Evolutionary conservation across 257 asterid species (phyloP), one percentile per base, ranked within the genome.

Genomic region (Buddleja alternifolia): DNA sequence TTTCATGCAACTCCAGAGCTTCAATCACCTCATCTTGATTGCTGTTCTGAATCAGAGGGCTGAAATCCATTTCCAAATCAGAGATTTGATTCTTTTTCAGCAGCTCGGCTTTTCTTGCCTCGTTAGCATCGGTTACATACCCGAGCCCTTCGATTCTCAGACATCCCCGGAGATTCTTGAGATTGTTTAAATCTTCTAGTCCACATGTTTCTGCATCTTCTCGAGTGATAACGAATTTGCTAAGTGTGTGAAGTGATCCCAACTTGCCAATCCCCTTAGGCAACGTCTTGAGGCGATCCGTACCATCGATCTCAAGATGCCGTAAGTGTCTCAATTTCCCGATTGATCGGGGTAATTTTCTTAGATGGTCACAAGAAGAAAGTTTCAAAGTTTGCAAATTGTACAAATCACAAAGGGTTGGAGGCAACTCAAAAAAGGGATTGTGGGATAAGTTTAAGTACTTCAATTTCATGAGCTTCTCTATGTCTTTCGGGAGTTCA

Each of bases 141-240:
- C 96, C 94, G 6, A 89, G 65, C 53, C 96, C 96, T 78, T 84
- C 88, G 19, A 89, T 67, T 40, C 73, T 86, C 63, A 86, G 87
- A 32, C 69, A 69, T 8, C 94, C 90, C 3, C 67, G 74, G 17
- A 89, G 88, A n/a, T 73, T 73, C 73, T 86, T 83, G 16, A 89
- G 85, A 25, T 78, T 60, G 57, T 34, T 70, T 32, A 86, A 55
- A 36, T 83, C 96, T 48, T 73, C 84, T 6, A 86, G 53, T 9
- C 70, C 69, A 46, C 91, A 79, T 5, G 75, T 52, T 23, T 52
- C 61, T 39, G 4, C 82, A n/a, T 57, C 64, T 4, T 63, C 71
- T 19, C 69, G 50, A 10, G 57, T 54, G 21, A 80, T 46, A 44
- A 80, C 71, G 69, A 86, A 83, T 67, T 86, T 86, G 85, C 80